phyloP scores from a whole-genome alignment of 1,284 basidiomycete species.

The Cystobasidiaceae sp. region DNA sequence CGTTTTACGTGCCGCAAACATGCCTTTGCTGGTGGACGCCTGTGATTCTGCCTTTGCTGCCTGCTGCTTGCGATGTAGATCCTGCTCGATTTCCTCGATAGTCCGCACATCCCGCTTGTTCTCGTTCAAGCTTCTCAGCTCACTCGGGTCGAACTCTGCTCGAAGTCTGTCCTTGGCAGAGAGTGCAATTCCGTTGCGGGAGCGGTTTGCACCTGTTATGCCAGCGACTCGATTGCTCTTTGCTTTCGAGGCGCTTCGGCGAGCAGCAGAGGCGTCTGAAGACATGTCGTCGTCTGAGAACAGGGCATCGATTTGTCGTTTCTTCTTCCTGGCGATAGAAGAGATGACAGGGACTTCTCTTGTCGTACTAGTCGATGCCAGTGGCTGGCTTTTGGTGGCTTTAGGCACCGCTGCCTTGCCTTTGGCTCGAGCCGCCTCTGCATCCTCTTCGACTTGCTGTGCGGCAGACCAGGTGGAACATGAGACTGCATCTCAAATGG shows the following conservation, averaged over 20 bases:
- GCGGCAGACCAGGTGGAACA: too few species aligned
- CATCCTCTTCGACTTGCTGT: too few species aligned
- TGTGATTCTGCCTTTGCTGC: background rate
- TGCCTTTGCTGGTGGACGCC: background rate
- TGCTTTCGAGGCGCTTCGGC: background rate
- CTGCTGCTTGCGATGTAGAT: conserved; percentile 27
- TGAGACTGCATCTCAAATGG: too few species aligned
- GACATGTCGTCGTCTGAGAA: conserved; percentile 28
- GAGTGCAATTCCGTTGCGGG: background rate
- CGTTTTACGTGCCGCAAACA: conserved; percentile 1
- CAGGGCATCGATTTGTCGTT: conserved; percentile 20
- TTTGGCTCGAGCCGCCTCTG: too few species aligned
- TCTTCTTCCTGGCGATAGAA: conserved; percentile 11
- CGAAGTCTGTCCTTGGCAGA: conserved; percentile 35
- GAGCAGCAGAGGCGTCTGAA: conserved; percentile 5
- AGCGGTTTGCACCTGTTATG: background rate
- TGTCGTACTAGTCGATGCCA: background rate
- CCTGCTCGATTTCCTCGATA: conserved; percentile 42
- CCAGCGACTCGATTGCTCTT: background rate
- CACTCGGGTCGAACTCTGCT: conserved; percentile 33
- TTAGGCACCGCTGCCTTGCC: too few species aligned
- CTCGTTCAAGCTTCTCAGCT: conserved; percentile 33
- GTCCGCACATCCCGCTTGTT: conserved; percentile 40
- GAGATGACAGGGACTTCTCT: background rate
- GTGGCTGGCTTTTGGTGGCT: too few species aligned